phyloP scores from a whole-genome alignment of 2,329 filamentous ascomycete species.

The Nigrospora osmanthi region DNA sequence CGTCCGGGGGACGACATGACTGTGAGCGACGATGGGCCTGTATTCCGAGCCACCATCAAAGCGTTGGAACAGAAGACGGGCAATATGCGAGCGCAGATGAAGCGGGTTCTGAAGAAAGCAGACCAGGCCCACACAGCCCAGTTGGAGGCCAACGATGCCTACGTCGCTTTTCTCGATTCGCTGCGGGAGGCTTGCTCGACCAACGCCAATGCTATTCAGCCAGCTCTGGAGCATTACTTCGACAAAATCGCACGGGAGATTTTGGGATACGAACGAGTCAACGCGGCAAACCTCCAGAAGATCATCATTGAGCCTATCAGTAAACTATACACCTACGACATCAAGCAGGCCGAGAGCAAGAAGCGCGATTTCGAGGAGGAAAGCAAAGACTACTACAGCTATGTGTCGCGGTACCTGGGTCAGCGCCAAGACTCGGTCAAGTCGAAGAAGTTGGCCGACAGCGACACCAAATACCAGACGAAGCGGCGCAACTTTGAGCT shows the following conservation, averaged over 20 bases:
- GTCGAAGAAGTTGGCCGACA: slow-evolving; percentile 92
- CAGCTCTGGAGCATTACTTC: slow-evolving; percentile 95
- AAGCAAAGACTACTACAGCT: slow-evolving; percentile 96
- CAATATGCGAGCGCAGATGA: slow-evolving; percentile 89
- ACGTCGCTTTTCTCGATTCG: slow-evolving; percentile 75
- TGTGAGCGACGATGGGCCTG: slow-evolving; percentile 81
- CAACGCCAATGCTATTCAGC: slow-evolving; percentile 94
- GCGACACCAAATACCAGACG: slow-evolving; percentile 90
- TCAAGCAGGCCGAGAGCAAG: slow-evolving; percentile 95
- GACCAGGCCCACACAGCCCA: slow-evolving; percentile 80
- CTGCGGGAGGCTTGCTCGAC: slow-evolving; percentile 81
- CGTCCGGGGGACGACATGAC: slow-evolving; percentile 80
- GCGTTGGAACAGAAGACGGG: slow-evolving; percentile 93
- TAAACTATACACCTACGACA: slow-evolving; percentile 89
- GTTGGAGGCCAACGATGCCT: slow-evolving; percentile 75
- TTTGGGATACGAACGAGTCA: slow-evolving; percentile 75
- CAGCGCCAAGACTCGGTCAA: slow-evolving; percentile 93
- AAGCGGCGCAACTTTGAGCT: slow-evolving; percentile 94
- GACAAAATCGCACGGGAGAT: slow-evolving; percentile 94
- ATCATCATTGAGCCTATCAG: slow-evolving; percentile 91
- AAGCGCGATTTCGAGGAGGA: slow-evolving; percentile 98
- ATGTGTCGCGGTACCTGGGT: slow-evolving; percentile 90
- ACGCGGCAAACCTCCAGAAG: slow-evolving; percentile 76
- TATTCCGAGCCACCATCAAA: slow-evolving; percentile 96
- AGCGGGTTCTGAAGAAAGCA: slow-evolving; percentile 90